phyloP scores from a whole-genome alignment of 306 rosid species.

The Cucumis hystrix region DNA sequence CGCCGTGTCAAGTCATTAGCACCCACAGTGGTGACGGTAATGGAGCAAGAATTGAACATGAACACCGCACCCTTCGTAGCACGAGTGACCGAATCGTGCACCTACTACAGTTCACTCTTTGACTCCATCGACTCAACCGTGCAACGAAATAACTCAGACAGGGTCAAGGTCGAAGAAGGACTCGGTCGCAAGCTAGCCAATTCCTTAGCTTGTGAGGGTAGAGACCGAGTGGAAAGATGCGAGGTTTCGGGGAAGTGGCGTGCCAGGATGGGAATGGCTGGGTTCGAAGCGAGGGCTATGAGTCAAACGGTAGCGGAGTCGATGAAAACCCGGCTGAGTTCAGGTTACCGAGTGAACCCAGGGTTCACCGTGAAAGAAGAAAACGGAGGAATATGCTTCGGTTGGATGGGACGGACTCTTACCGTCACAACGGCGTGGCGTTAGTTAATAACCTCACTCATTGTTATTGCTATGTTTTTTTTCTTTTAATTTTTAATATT shows the following conservation, averaged over 20 bases:
- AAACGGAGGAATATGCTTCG: constrained; percentile 63
- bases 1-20: constrained; percentile 57
- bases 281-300: constrained; percentile 51
- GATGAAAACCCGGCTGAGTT: constrained; percentile 16
- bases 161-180: constrained; percentile 44
- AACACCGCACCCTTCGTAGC: constrained; percentile 81
- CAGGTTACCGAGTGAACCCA: constrained; percentile 28
- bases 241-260: constrained; percentile 94
- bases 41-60: constrained; percentile 74
- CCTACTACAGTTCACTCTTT: constrained; percentile 38
- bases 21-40: constrained; percentile 52
- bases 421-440: constrained; percentile 95
- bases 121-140: constrained; percentile 42
- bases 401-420: constrained; percentile 83
- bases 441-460: constrained; percentile 33
- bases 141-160: constrained; percentile 14
- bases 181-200: constrained; percentile 47
- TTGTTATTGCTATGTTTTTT: neutral
- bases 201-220: constrained; percentile 77
- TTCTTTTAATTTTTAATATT: neutral
- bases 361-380: constrained; percentile 56
- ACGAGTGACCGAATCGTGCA: constrained; percentile 49
- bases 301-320: constrained; percentile 45
- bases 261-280: constrained; percentile 92
- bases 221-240: constrained; percentile 81